Evolutionary conservation across 164 flowering plant genomes (phyloP).

Genomic region (Buxus sempervirens): DNA sequence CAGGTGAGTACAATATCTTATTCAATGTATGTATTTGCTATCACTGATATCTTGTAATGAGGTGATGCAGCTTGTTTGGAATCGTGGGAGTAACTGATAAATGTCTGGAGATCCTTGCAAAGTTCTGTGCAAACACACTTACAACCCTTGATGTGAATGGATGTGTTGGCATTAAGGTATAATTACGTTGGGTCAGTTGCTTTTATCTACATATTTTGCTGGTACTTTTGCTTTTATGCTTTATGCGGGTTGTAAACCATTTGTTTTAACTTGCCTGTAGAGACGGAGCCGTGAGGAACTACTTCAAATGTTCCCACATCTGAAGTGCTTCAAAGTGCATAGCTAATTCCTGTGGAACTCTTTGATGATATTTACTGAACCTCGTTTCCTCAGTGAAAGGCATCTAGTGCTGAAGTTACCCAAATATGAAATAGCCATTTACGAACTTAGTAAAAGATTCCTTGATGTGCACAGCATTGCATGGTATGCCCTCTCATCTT

Average conservation of each 20-base stretch:
- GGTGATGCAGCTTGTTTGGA: conserved; percentile 78
- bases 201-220: not conserved
- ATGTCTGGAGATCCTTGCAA: conserved; percentile 75
- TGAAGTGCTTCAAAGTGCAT: conserved; percentile 84
- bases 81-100: conserved; percentile 84
- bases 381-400: too few relatives aligned
- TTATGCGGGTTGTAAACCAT: not conserved
- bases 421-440: too few relatives aligned
- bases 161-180: conserved; percentile 83
- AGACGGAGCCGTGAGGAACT: conserved; percentile 71
- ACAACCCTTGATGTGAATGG: conserved; percentile 96
- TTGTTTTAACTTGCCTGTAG: conserved; percentile 26
- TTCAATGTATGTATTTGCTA: not conserved
- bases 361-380: not conserved
- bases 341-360: conserved; percentile 36
- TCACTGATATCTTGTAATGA: conserved; percentile 9
- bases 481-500: too few relatives aligned
- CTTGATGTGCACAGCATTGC: too few relatives aligned
- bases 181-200: not conserved
- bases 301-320: conserved; percentile 61
- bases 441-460: too few relatives aligned
- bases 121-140: conserved; percentile 50
- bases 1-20: not conserved
- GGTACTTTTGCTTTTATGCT: not conserved
- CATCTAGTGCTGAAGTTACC: too few relatives aligned